Percentiles rank a stretch among this genome's conserved stretches.
phyloP scores from a whole-genome alignment of 2,329 filamentous ascomycete genomes.

The Ceratocystis destructans region DNA sequence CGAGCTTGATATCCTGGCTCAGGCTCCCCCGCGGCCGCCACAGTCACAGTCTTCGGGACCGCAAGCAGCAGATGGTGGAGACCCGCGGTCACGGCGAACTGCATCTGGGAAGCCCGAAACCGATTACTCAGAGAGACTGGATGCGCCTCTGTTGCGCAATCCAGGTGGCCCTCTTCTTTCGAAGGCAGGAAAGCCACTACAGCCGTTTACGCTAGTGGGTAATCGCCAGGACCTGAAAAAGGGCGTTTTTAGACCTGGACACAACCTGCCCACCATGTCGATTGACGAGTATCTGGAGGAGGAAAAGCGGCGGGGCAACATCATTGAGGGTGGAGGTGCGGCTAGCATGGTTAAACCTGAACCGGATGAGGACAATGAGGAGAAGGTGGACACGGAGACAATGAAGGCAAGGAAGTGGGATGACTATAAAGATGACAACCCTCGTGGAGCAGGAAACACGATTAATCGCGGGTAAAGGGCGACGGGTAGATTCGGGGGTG shows the following conservation, averaged over 20 bases:
- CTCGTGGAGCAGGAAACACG: constrained; percentile 70
- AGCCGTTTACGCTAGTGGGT: constrained; percentile 78
- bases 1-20: constrained; percentile 68
- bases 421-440: constrained; percentile 82
- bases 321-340: constrained; percentile 81
- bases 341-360: constrained; percentile 53
- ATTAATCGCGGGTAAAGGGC: constrained; percentile 52
- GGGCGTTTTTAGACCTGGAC: constrained; percentile 77
- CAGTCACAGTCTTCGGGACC: constrained; percentile 32
- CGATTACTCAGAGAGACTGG: constrained; percentile 59
- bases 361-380: constrained; percentile 77
- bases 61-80: constrained; percentile 26
- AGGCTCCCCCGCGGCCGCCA: constrained; percentile 45
- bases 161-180: constrained; percentile 60
- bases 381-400: constrained; percentile 77
- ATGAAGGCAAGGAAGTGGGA: constrained; percentile 94
- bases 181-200: constrained; percentile 66
- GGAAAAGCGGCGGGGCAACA: constrained; percentile 67
- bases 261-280: constrained; percentile 91
- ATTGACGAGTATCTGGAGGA: constrained; percentile 97
- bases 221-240: constrained; percentile 60
- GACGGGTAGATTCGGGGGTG: neutral
- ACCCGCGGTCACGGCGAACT: constrained; percentile 27
- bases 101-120: constrained; percentile 28
- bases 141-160: constrained; percentile 44